Evolutionary conservation across 148 eudicot species (phyloP).

Genomic region (Heliosperma pusillum): DNA sequence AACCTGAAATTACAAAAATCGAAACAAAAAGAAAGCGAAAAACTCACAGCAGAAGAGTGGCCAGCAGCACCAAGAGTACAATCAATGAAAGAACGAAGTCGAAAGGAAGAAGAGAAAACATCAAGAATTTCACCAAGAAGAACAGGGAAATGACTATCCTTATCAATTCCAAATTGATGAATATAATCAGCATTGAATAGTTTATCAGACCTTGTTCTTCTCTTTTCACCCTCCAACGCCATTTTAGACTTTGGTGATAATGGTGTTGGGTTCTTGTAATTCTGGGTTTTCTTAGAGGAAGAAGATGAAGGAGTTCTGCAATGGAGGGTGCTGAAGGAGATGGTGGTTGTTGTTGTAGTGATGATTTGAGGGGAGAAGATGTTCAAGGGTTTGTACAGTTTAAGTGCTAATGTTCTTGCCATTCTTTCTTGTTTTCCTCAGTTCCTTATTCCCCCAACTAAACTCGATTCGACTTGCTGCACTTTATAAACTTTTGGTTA

Average conservation of each 20-base stretch:
- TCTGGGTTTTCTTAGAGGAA: constrained; percentile 18
- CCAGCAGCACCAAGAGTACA: constrained; percentile 96
- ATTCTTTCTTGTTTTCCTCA: constrained; percentile 17
- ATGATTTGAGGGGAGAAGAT: constrained; percentile 10
- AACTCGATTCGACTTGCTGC: too few species aligned
- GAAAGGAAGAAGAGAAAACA: constrained; percentile 47
- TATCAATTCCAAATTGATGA: constrained; percentile 41
- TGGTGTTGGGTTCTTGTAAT: background rate
- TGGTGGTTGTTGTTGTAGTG: constrained; percentile 10
- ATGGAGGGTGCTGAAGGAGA: constrained; percentile 29
- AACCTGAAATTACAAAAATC: background rate
- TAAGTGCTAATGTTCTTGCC: constrained; percentile 25
- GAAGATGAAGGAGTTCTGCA: background rate
- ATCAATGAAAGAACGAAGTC: constrained; percentile 67
- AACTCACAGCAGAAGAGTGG: constrained; percentile 77
- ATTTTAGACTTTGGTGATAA: constrained; percentile 15
- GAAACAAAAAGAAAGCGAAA: background rate
- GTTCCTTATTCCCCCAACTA: background rate
- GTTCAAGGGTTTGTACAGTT: constrained; percentile 21
- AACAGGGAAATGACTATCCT: constrained; percentile 70
- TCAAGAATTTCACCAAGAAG: constrained; percentile 86
- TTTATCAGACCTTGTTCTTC: constrained; percentile 73
- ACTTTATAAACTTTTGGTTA: too few species aligned
- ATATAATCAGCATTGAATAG: constrained; percentile 54
- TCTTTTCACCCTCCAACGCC: constrained; percentile 41